phyloP scores from a whole-genome alignment of 805 yeast species.

The Allodekkera sacchari region DNA sequence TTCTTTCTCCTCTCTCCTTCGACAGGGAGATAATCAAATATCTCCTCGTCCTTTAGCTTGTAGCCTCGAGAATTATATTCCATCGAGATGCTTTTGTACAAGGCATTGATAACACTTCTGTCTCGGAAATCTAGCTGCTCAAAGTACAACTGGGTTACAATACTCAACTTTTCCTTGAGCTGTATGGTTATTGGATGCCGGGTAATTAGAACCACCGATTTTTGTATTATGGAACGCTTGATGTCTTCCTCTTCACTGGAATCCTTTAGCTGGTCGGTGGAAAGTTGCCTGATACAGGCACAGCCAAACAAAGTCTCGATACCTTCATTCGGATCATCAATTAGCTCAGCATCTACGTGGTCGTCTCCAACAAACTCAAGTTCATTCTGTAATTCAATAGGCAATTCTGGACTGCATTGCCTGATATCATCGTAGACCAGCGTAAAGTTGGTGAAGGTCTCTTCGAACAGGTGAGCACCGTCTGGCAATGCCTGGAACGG shows the following conservation, averaged over 20 bases:
- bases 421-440: constrained; percentile 56
- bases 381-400: constrained; percentile 18
- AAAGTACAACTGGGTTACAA: constrained; percentile 81
- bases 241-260: constrained; percentile 8
- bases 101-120: constrained; percentile 52
- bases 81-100: constrained; percentile 57
- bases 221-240: constrained; percentile 76
- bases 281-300: constrained; percentile 82
- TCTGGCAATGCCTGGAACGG: constrained; percentile 96
- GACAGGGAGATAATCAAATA: constrained; percentile 14
- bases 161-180: constrained; percentile 81
- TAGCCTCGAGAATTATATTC: constrained; percentile 27
- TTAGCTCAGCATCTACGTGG: constrained; percentile 1
- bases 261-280: constrained; percentile 42
- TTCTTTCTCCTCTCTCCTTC: background rate
- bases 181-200: constrained; percentile 84
- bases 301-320: constrained; percentile 83
- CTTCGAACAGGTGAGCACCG: constrained; percentile 90
- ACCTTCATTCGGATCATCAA: constrained; percentile 19
- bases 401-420: constrained; percentile 36
- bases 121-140: constrained; percentile 73
- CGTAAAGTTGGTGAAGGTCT: constrained; percentile 87
- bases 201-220: constrained; percentile 74
- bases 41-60: constrained; percentile 23
- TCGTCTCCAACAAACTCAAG: constrained; percentile 9